Base-by-base conservation (phyloP, 306 rosid genomes). In the Vicia faba region DNA sequence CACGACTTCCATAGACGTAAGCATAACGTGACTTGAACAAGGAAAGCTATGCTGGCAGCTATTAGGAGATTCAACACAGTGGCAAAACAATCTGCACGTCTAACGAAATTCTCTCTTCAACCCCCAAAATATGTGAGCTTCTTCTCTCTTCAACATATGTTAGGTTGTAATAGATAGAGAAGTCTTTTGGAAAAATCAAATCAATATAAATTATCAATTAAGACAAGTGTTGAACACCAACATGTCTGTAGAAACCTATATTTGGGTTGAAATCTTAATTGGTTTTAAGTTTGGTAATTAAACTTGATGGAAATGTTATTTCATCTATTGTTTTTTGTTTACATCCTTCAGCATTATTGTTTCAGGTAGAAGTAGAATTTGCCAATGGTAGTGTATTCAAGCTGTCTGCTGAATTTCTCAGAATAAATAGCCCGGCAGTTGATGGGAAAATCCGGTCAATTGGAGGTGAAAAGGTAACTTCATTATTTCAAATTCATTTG, bases 51-150 rank as follows among this genome's bases (percentile, higher is more conserved):
- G 69, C 35, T 76, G 5, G 75, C 78, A n/a, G 80, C 81, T 16
- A 60, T 84, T 70, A 84, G 92, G 62, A 81, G 78, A 60, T 65
- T 87, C 73, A 83, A 75, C 68, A 72, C 82, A 0, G 54, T n/a
- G n/a, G n/a, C n/a, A n/a, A n/a, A n/a, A n/a, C n/a, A n/a, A n/a
- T n/a, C n/a, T n/a, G n/a, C n/a, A 2, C 88, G 84, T 10, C 82
- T 91, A 70, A 79, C 85, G 65, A 86, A 61, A 78, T 86, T 91
- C 54, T 67, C 83, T 57, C 96, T 86, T 71, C 89, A 76, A n/a
- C 79, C 89, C n/a, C 92, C 97, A 36, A 83, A 86, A 84, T 78
- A 8, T 10, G 97, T 91, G 46, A 64, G 72, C 71, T 65, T 57
- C 71, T 23, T 23, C 23, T 3, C 14, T 14, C 10, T 16, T 3